These are phyloP conservation scores for Dioszegia aurantiaca DNA, from an alignment of 768 basidiomycete genomes.

Conservation along the genomic window DNA sequence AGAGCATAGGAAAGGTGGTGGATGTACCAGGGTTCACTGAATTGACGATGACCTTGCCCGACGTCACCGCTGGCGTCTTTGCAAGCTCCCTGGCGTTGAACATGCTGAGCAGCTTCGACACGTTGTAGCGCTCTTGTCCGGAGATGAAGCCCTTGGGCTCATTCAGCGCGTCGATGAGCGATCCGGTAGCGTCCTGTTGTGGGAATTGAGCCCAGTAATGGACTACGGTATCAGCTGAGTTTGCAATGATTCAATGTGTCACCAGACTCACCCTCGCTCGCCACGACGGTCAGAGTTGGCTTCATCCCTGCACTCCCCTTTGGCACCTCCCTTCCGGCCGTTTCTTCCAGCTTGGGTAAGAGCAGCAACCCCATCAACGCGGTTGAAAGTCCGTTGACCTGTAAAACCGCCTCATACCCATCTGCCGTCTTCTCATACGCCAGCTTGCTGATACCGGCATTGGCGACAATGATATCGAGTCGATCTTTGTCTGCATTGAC, in stretches of 20 bases:
- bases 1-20: not conserved
- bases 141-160: slow-evolving; percentile 6
- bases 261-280: slow-evolving; percentile 8
- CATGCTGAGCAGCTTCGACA: slow-evolving; percentile 9
- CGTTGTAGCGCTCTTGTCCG: slow-evolving; percentile 5
- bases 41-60: slow-evolving; percentile 9
- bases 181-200: slow-evolving; percentile 5
- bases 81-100: slow-evolving; percentile 3
- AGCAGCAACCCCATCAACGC: slow-evolving; percentile 9
- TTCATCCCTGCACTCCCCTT: slow-evolving; percentile 4
- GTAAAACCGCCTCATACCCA: slow-evolving; percentile 3
- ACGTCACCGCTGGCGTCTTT: slow-evolving; percentile 4
- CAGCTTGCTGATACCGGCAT: slow-evolving; percentile 6
- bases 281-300: slow-evolving; percentile 4
- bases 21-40: slow-evolving; percentile 7
- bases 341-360: slow-evolving; percentile 11
- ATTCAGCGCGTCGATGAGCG: not conserved
- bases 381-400: slow-evolving; percentile 11
- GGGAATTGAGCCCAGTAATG: slow-evolving; percentile 15
- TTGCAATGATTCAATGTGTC: not conserved
- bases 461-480: slow-evolving; percentile 10
- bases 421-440: not conserved
- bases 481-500: not conserved
- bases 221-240: not conserved
- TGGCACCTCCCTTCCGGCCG: slow-evolving; percentile 11